Percentiles rank a stretch among this genome's conserved stretches.
These are phyloP conservation scores for Pythium inflatum DNA, from an alignment of 352 stramenopile genomes.

Conservation along the genomic window DNA sequence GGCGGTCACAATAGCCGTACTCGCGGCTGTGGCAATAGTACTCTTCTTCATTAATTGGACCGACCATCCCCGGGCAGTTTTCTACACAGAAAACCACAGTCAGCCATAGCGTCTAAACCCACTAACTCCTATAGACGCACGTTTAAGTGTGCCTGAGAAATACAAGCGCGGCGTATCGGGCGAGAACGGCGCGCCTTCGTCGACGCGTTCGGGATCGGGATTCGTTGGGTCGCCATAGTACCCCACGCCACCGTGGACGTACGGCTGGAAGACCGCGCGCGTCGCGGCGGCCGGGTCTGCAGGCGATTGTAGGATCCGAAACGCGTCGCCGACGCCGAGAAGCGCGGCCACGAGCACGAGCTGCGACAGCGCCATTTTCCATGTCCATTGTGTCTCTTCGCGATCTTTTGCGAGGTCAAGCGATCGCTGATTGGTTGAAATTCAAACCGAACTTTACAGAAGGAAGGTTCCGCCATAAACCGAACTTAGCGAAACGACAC, in stretches of 20 bases:
- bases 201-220: slow-evolving; percentile 67
- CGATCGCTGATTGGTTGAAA: slow-evolving; percentile 14
- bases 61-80: slow-evolving; percentile 82
- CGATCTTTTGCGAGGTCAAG: not conserved
- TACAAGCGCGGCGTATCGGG: slow-evolving; percentile 69
- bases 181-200: slow-evolving; percentile 83
- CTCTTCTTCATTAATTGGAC: slow-evolving; percentile 84
- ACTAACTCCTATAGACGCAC: slow-evolving; percentile 25
- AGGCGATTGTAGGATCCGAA: slow-evolving; percentile 45
- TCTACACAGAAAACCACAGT: slow-evolving; percentile 37
- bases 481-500: slow-evolving; percentile 2
- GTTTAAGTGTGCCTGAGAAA: slow-evolving; percentile 44
- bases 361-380: not conserved
- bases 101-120: not conserved
- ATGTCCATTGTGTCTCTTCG: slow-evolving; percentile 2
- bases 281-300: slow-evolving; percentile 38
- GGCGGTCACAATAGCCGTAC: slow-evolving; percentile 95
- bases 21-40: slow-evolving; percentile 92
- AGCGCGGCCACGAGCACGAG: not conserved
- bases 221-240: slow-evolving; percentile 83
- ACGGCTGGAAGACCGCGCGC: slow-evolving; percentile 78
- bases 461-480: not conserved
- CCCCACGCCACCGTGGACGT: slow-evolving; percentile 78
- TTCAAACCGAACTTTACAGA: slow-evolving; percentile 3
- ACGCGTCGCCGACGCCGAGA: slow-evolving; percentile 13